Evolutionary conservation across 306 rosid genomes (phyloP), one percentile per base, ranked within the genome.

Genomic region (Acacia crassicarpa): DNA sequence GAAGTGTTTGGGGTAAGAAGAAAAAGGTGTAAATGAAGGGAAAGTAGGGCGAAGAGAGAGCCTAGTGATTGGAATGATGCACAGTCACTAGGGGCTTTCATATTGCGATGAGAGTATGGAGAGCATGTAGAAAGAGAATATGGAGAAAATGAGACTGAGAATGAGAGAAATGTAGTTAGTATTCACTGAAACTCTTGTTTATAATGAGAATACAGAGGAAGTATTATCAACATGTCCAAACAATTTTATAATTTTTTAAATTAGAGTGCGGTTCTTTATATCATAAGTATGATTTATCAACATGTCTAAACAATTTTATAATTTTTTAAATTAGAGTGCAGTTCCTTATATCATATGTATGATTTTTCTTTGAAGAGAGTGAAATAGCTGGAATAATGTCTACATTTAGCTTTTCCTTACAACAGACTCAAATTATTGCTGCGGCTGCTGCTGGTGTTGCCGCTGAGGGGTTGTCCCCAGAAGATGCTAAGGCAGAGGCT

Each of bases 361-460:
- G 59, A 0, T 27, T 33, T 79, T 83, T 83, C 74, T 58, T 54
- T 77, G 16, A 67, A 65, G 83, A 59, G 66, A 77, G 46, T 72
- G 58, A 59, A 66, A 75, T 81, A 86, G 75, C 67, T 25, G 45
- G 59, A 75, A 81, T 80, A 59, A 75, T 85, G 80, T 84, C 76
- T 86, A 87, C 85, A 86, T 83, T 80, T 73, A 73, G 67, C 48
- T 80, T 89, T 87, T 88, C 81, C 75, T 86, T 88, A 81, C 74
- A 83, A 83, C 97, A 95, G 99, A 92, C 97, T 83, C 94, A 95
- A 88, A 91, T 90, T 69, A 95, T 95, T 89, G 99, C 99, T 77
- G 93, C 92, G 27, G 98, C 97, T 72, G 91, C 97, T 82, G 99
- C 99, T 82, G 98, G 95, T 59, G 96, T 95, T 81, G 99, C 98